Conservation (phyloP, 225 moss, liverwort and hornwort species). For the Polytrichum formosum region DNA sequence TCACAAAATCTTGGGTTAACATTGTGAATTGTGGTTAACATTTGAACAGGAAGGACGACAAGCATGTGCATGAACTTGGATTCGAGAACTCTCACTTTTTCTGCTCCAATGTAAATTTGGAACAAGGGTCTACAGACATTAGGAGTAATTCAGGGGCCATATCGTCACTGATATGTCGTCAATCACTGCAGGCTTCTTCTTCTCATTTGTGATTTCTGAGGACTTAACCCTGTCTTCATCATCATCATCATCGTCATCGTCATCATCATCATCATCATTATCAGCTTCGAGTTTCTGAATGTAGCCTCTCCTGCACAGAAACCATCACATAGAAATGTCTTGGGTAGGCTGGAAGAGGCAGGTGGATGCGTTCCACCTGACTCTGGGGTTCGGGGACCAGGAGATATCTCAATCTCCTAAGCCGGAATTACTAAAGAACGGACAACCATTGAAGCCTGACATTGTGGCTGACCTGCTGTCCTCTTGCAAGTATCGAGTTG, state of each 20-base stretch:
- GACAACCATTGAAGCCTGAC: slow-evolving; percentile 49
- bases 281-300: slow-evolving; percentile 15
- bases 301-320: slow-evolving; percentile 21
- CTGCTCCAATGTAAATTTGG: too few species aligned
- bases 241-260: background rate
- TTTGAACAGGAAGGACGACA: too few species aligned
- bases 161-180: too few species aligned
- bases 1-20: too few species aligned
- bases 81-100: too few species aligned
- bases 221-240: background rate
- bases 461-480: slow-evolving; percentile 71
- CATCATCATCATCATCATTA: too few species aligned
- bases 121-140: too few species aligned
- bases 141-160: too few species aligned
- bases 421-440: slow-evolving; percentile 32
- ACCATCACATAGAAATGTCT: slow-evolving; percentile 48
- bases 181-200: background rate
- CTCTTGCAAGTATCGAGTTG: slow-evolving; percentile 74
- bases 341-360: slow-evolving; percentile 98
- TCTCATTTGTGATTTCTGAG: background rate
- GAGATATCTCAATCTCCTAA: slow-evolving; percentile 13
- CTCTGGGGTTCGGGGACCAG: slow-evolving; percentile 87
- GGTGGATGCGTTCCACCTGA: slow-evolving; percentile 89
- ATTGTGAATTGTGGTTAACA: too few species aligned
- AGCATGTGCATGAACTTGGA: too few species aligned